These are phyloP conservation scores for Sporothrix humicola DNA, from an alignment of 2,329 filamentous ascomycete genomes.

Conservation along the genomic window DNA sequence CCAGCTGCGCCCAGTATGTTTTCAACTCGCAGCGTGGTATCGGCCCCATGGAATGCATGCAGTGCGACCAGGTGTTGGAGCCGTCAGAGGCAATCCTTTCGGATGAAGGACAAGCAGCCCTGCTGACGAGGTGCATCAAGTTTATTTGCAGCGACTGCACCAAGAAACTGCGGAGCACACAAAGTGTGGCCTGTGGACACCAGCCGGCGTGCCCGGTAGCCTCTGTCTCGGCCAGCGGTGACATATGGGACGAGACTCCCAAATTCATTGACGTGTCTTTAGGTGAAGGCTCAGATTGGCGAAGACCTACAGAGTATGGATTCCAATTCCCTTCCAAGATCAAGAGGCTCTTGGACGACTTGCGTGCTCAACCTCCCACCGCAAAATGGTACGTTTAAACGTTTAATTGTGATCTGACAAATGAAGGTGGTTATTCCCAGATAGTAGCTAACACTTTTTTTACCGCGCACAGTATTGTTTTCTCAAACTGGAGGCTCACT, in stretches of 20 bases:
- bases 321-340: background rate
- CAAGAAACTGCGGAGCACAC: background rate
- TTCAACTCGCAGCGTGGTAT: background rate
- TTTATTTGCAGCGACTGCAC: background rate
- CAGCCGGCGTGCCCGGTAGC: background rate
- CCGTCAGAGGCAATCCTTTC: background rate
- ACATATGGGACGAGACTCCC: background rate
- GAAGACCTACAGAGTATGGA: background rate
- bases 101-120: background rate
- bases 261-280: too few relatives aligned
- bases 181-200: background rate
- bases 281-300: too few relatives aligned
- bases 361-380: background rate
- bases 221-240: background rate
- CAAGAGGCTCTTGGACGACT: background rate
- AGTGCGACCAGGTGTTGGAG: background rate
- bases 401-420: background rate
- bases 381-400: background rate
- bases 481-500: background rate
- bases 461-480: background rate
- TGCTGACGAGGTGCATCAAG: background rate
- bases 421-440: background rate
- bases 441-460: background rate
- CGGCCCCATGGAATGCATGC: background rate
- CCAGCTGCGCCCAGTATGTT: background rate